Evolutionary conservation across 345 rosid species (phyloP).

Genomic region (Carallia brachiata): DNA sequence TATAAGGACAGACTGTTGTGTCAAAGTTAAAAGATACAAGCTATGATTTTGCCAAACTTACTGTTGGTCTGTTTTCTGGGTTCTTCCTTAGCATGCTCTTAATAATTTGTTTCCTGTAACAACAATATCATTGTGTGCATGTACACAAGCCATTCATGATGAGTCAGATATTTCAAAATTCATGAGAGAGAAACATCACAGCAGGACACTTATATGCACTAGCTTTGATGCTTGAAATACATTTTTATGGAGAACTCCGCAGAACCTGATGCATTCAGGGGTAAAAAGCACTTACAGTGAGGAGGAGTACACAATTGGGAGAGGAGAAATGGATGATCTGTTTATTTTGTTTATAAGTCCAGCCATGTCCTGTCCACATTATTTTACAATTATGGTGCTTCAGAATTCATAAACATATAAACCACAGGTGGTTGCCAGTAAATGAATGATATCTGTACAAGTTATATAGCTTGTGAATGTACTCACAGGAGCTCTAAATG

Average conservation of each 20-base stretch:
- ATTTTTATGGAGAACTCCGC: neutral
- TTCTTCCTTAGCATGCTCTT: constrained; percentile 87
- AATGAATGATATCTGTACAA: constrained; percentile 2
- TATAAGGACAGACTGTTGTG: constrained; percentile 16
- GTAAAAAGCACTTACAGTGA: constrained; percentile 58
- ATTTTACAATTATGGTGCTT: constrained; percentile 4
- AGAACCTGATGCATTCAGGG: neutral
- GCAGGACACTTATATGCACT: neutral
- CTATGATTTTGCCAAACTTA: constrained; percentile 37
- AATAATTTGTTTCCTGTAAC: constrained; percentile 82
- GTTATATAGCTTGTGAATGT: constrained; percentile 8
- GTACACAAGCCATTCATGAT: constrained; percentile 2
- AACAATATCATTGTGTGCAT: constrained; percentile 12
- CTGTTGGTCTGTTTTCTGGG: constrained; percentile 76
- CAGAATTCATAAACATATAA: constrained; percentile 1
- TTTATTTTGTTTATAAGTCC: constrained; percentile 88
- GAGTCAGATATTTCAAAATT: neutral
- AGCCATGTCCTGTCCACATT: constrained; percentile 70
- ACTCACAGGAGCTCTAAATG: constrained; percentile 90
- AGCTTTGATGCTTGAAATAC: neutral
- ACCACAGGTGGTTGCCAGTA: neutral
- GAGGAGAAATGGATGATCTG: constrained; percentile 83
- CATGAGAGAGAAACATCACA: neutral
- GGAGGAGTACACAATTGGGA: constrained; percentile 85
- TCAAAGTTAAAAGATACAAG: constrained; percentile 11